phyloP scores from a whole-genome alignment of 257 asterid genomes.

The Scutellaria baicalensis region DNA sequence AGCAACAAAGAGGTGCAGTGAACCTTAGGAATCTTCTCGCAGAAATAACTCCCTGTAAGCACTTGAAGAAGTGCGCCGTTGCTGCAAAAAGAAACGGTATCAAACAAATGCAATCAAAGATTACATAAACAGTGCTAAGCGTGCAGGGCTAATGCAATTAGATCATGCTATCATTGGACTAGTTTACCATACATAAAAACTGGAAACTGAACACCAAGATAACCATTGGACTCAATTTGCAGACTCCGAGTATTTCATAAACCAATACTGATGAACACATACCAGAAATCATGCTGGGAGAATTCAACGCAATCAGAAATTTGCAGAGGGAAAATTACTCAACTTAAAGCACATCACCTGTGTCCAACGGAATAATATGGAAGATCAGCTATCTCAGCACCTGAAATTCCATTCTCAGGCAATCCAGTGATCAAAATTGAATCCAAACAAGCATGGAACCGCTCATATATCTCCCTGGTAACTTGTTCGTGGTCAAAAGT shows the following conservation, averaged over 20 bases:
- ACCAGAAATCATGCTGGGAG: neutral
- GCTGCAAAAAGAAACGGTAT: slow-evolving; percentile 39
- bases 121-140: neutral
- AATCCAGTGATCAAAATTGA: slow-evolving; percentile 55
- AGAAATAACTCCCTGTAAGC: slow-evolving; percentile 79
- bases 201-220: neutral
- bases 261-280: neutral
- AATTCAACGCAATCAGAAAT: neutral
- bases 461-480: slow-evolving; percentile 52
- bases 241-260: neutral
- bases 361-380: slow-evolving; percentile 90
- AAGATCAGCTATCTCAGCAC: slow-evolving; percentile 56
- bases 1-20: slow-evolving; percentile 25
- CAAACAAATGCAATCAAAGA: neutral
- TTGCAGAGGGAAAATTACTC: neutral
- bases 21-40: slow-evolving; percentile 95
- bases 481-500: slow-evolving; percentile 84
- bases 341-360: slow-evolving; percentile 39
- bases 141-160: neutral
- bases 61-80: slow-evolving; percentile 99
- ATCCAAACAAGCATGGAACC: slow-evolving; percentile 66
- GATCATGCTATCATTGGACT: neutral
- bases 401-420: slow-evolving; percentile 65
- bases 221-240: neutral
- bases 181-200: neutral